A percentile compares a stretch with the other conserved stretches of the same genome.
Evolutionary conservation across 1,284 basidiomycete species (phyloP).

Genomic region (Hemileia vastatrix): DNA sequence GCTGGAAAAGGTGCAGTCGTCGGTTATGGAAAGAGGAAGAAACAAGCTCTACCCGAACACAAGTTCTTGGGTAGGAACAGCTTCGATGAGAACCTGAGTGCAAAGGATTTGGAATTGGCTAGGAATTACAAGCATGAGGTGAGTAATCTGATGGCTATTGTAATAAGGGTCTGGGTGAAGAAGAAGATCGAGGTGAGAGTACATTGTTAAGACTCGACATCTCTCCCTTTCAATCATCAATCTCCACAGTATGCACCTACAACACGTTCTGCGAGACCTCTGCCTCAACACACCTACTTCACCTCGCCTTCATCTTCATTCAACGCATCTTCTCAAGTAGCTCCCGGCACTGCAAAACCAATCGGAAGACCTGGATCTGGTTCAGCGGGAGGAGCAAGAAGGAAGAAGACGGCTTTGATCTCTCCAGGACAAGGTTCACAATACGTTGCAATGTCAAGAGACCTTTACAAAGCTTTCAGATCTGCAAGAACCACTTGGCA

Average conservation of each 20-base stretch:
- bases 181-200: too few relatives aligned
- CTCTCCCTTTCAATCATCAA: too few relatives aligned
- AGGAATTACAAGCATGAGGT: constrained; percentile 25
- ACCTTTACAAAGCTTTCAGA: constrained; percentile 37
- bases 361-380: constrained; percentile 24
- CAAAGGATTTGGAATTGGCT: constrained; percentile 15
- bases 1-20: constrained; percentile 37
- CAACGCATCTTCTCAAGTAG: constrained; percentile 36
- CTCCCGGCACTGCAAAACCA: constrained; percentile 31
- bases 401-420: constrained; percentile 38
- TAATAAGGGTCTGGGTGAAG: neutral
- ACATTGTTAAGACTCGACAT: too few relatives aligned
- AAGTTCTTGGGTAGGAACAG: constrained; percentile 6
- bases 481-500: constrained; percentile 38
- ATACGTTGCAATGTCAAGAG: constrained; percentile 41
- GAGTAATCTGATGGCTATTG: constrained; percentile 17
- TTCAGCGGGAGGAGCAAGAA: neutral
- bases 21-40: constrained; percentile 32
- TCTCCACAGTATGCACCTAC: constrained; percentile 25
- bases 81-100: neutral
- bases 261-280: constrained; percentile 15
- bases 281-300: constrained; percentile 40
- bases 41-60: neutral
- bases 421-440: constrained; percentile 41
- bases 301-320: constrained; percentile 39